Evolutionary conservation across 2,329 filamentous ascomycete species (phyloP).

Genomic region (Nannizziopsis barbatae): DNA sequence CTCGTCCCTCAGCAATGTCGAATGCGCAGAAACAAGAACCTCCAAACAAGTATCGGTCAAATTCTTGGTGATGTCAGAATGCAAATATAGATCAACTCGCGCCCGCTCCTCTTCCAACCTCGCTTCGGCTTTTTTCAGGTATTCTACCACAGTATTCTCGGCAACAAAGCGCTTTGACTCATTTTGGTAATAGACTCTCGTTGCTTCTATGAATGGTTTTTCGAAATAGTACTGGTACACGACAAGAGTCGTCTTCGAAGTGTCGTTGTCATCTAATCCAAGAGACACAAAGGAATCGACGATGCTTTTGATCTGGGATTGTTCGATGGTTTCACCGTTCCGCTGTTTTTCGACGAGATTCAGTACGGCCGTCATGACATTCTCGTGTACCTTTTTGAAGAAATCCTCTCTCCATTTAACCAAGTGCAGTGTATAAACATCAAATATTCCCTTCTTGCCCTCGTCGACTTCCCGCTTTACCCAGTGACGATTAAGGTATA

Average conservation of each 20-base stretch:
- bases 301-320: slow-evolving; percentile 90
- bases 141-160: slow-evolving; percentile 95
- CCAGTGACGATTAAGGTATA: slow-evolving; percentile 96
- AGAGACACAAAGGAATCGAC: slow-evolving; percentile 94
- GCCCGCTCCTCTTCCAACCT: slow-evolving; percentile 88
- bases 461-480: slow-evolving; percentile 98
- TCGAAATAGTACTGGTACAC: slow-evolving; percentile 92
- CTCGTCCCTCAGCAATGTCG: slow-evolving; percentile 75
- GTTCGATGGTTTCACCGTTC: slow-evolving; percentile 94
- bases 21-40: slow-evolving; percentile 82
- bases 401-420: slow-evolving; percentile 92
- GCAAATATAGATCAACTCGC: slow-evolving; percentile 81
- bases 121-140: slow-evolving; percentile 97
- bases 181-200: slow-evolving; percentile 72
- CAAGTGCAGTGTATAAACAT: slow-evolving; percentile 92
- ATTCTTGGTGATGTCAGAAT: slow-evolving; percentile 73
- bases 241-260: slow-evolving; percentile 85
- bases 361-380: slow-evolving; percentile 90
- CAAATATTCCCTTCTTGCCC: slow-evolving; percentile 95
- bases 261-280: slow-evolving; percentile 85
- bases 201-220: slow-evolving; percentile 77
- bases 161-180: slow-evolving; percentile 92
- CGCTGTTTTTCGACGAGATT: slow-evolving; percentile 95
- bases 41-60: slow-evolving; percentile 82
- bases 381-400: slow-evolving; percentile 69